Evolutionary conservation across 2,329 filamentous ascomycete species (phyloP).

Genomic region (Fusarium mexicanum): DNA sequence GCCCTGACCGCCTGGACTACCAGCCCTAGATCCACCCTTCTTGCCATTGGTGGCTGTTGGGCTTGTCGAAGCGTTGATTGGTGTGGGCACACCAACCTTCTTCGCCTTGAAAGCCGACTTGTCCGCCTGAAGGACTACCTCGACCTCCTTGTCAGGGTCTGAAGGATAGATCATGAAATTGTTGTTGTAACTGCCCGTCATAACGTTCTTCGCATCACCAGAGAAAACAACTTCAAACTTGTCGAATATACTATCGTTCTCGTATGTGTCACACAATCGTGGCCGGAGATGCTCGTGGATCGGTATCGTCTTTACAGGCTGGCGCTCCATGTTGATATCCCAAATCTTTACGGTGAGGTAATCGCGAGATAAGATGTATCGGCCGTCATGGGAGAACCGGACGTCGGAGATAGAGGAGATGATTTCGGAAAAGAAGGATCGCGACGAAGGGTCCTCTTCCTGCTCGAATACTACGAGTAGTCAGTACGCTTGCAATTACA

Average conservation of each 20-base stretch:
- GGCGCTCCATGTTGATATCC: slow-evolving; percentile 99
- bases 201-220: slow-evolving; percentile 97
- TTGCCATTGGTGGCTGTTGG: slow-evolving; percentile 78
- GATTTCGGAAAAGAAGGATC: slow-evolving; percentile 99
- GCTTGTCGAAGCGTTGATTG: slow-evolving; percentile 86
- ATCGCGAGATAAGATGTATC: slow-evolving; percentile 96
- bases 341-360: slow-evolving; percentile 99
- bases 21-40: slow-evolving; percentile 88
- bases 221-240: slow-evolving; percentile 99
- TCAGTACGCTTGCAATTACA: slow-evolving; percentile 33
- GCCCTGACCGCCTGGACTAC: slow-evolving; percentile 83
- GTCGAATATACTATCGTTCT: slow-evolving; percentile 99
- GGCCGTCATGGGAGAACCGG: slow-evolving; percentile 93
- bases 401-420: slow-evolving; percentile 99
- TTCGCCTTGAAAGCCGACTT: slow-evolving; percentile 99
- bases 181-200: slow-evolving; percentile 99
- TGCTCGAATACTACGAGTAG: slow-evolving; percentile 86
- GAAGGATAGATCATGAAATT: slow-evolving; percentile 99
- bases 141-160: slow-evolving; percentile 93
- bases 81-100: slow-evolving; percentile 97
- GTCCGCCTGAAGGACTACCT: slow-evolving; percentile 96
- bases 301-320: slow-evolving; percentile 97
- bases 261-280: slow-evolving; percentile 95
- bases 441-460: slow-evolving; percentile 95
- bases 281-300: slow-evolving; percentile 97